Evolutionary conservation across 164 flowering plant genomes (phyloP).

Genomic region (Sedum album): DNA sequence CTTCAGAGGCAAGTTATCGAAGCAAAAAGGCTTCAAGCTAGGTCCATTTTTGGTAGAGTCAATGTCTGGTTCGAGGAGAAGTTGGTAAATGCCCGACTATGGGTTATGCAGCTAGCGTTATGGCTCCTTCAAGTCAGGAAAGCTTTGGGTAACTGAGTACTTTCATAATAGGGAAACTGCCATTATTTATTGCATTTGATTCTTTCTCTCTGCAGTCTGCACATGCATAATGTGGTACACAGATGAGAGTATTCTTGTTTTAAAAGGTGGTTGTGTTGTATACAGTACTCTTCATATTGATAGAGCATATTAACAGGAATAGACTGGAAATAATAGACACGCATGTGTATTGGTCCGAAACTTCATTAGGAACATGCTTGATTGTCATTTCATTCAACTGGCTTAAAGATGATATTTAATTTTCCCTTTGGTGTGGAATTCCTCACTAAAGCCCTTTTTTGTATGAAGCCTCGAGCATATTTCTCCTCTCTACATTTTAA

Average conservation of each 20-base stretch:
- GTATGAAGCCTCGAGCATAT: neutral
- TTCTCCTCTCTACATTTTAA: too few species aligned
- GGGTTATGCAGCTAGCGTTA: conserved; percentile 56
- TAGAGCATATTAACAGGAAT: neutral
- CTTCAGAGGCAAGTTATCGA: conserved; percentile 72
- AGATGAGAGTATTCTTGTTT: neutral
- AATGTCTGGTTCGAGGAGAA: conserved; percentile 50
- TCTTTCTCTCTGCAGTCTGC: neutral
- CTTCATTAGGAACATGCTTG: neutral
- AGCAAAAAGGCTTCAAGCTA: conserved; percentile 43
- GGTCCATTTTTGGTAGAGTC: conserved; percentile 38
- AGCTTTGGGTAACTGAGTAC: conserved; percentile 23
- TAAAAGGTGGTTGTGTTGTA: neutral
- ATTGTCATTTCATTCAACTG: neutral
- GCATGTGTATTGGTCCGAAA: neutral
- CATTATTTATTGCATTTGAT: neutral
- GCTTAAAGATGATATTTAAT: neutral
- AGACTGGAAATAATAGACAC: neutral
- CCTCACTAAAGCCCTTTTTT: neutral
- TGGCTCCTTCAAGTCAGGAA: conserved; percentile 64
- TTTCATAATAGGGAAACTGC: neutral
- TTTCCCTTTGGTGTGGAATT: neutral
- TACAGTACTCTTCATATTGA: neutral
- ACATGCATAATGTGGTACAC: neutral
- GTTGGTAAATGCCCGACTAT: conserved; percentile 49